Conservation (phyloP, 371 early-diverging fungal genomes). For the Dinochytrium kinnereticum region DNA sequence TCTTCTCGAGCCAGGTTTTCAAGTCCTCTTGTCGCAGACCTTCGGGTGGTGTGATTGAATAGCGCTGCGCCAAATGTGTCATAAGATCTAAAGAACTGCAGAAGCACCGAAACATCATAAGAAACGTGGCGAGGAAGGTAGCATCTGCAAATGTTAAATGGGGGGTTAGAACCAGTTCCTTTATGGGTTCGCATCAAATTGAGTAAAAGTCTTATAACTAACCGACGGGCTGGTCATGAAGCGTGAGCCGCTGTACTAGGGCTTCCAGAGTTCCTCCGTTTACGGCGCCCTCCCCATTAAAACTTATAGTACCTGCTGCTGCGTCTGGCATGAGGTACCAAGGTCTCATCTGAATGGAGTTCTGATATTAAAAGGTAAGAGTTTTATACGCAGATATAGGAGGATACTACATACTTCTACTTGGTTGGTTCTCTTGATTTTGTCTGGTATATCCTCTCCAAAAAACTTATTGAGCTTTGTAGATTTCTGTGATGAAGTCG, state of each 20-base stretch:
- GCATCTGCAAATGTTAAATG: conserved; percentile 58
- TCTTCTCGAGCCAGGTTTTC: conserved; percentile 82
- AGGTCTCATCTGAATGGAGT: not conserved
- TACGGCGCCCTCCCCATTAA: conserved; percentile 85
- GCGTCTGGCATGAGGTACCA: conserved; percentile 80
- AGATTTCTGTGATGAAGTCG: not conserved
- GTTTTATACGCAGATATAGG: not conserved
- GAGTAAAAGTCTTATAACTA: not conserved
- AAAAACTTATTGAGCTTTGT: conserved; percentile 7
- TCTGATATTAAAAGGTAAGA: not conserved
- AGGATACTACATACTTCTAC: not conserved
- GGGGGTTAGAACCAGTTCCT: not conserved
- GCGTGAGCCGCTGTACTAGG: conserved; percentile 85
- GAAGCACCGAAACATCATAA: conserved; percentile 91
- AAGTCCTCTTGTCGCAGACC: conserved; percentile 70
- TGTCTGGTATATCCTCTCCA: conserved; percentile 7
- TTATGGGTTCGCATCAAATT: not conserved
- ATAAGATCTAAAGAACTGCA: conserved; percentile 76
- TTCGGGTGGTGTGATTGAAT: conserved; percentile 73
- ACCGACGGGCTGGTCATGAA: conserved; percentile 68
- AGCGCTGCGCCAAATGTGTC: conserved; percentile 71
- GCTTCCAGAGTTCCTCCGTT: conserved; percentile 86
- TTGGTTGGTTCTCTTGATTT: not conserved
- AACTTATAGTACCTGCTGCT: conserved; percentile 69
- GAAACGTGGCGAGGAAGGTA: conserved; percentile 79